phyloP scores from a whole-genome alignment of 805 yeast genomes.

The Pichia sporocuriosa region DNA sequence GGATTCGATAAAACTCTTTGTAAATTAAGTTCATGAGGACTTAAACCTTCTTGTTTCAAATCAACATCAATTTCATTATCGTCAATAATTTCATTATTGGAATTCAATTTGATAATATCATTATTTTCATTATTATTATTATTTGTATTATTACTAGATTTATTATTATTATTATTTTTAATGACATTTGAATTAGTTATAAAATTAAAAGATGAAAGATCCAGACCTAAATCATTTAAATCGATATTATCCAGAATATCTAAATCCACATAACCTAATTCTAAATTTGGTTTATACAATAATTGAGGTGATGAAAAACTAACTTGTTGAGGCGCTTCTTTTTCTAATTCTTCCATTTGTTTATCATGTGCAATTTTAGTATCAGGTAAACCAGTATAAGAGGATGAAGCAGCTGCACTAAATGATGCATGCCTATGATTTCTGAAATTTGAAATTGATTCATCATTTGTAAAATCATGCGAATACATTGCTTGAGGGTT shows the following conservation, averaged over 20 bases:
- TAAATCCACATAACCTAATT: conserved; percentile 30
- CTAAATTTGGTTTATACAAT: conserved; percentile 21
- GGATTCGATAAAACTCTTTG: conserved; percentile 16
- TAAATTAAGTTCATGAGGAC: conserved; percentile 8
- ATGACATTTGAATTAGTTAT: conserved; percentile 4
- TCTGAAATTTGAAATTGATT: conserved; percentile 17
- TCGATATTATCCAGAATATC: conserved; percentile 23
- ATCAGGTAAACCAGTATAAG: conserved; percentile 43
- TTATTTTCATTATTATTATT: neutral
- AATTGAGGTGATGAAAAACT: conserved; percentile 78
- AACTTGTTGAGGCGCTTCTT: conserved; percentile 58
- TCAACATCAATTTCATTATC: neutral
- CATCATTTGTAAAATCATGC: conserved; percentile 3
- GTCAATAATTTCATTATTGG: neutral
- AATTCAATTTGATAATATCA: neutral
- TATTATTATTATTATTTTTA: neutral
- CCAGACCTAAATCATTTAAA: conserved; percentile 21
- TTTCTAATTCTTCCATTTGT: conserved; percentile 12
- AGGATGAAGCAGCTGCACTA: conserved; percentile 54
- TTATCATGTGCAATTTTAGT: conserved; percentile 6
- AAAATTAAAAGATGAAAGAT: conserved; percentile 11
- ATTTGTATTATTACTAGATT: neutral
- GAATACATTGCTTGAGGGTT: conserved; percentile 14
- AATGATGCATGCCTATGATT: conserved; percentile 50
- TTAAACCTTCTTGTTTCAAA: neutral